A percentile compares a stretch with the other conserved stretches of the same genome.
Conservation (phyloP, 2,329 filamentous ascomycete genomes). For the Penicillium sumatraense region DNA sequence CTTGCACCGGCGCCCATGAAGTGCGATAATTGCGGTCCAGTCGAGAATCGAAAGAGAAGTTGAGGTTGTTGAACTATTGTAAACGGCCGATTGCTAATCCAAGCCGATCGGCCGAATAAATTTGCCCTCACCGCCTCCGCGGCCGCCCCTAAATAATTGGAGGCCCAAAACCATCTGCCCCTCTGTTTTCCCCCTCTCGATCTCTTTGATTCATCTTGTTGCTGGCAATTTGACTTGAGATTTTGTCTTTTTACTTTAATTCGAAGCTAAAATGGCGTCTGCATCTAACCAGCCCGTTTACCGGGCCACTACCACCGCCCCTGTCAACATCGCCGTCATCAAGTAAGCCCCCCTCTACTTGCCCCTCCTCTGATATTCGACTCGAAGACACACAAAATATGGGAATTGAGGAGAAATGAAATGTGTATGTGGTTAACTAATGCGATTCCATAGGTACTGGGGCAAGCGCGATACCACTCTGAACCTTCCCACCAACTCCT, state of each 20-base stretch:
- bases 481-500: slow-evolving; percentile 97
- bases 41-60: too few relatives aligned
- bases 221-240: too few relatives aligned
- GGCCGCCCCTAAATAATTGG: not conserved
- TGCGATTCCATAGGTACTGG: slow-evolving; percentile 71
- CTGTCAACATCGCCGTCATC: slow-evolving; percentile 97
- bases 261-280: slow-evolving; percentile 35
- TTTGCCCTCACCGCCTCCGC: slow-evolving; percentile 28
- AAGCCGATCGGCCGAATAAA: slow-evolving; percentile 25
- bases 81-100: slow-evolving; percentile 12
- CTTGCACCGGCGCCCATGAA: slow-evolving; percentile 47
- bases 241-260: slow-evolving; percentile 4
- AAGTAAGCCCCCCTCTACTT: slow-evolving; percentile 64
- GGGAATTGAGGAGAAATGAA: not conserved
- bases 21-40: too few relatives aligned
- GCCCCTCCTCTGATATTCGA: slow-evolving; percentile 20
- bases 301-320: slow-evolving; percentile 92
- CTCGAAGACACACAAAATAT: too few relatives aligned
- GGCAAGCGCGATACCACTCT: slow-evolving; percentile 92
- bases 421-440: slow-evolving; percentile 13
- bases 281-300: slow-evolving; percentile 63
- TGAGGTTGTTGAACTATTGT: too few relatives aligned
- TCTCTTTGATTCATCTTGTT: slow-evolving; percentile 5
- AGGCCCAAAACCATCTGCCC: slow-evolving; percentile 6
- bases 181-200: slow-evolving; percentile 16